These are phyloP conservation scores for Diaporthe velutina DNA, from an alignment of 2,329 filamentous ascomycete species.

Conservation along the genomic window DNA sequence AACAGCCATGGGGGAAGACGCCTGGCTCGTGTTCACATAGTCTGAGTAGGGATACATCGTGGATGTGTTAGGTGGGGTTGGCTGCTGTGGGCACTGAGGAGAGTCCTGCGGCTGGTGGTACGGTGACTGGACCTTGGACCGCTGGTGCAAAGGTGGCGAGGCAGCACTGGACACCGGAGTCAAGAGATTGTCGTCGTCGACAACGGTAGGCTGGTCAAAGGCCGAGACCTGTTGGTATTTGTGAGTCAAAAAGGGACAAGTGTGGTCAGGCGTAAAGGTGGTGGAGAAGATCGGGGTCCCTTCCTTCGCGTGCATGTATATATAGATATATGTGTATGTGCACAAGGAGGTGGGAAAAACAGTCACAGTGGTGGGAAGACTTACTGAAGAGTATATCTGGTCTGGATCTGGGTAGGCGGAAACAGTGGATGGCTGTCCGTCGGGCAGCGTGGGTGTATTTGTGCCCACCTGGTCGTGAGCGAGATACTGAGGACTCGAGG, in stretches of 20 bases:
- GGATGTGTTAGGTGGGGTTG: constrained; percentile 61
- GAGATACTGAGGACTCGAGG: constrained; percentile 44
- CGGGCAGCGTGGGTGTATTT: constrained; percentile 29
- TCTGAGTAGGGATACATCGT: constrained; percentile 60
- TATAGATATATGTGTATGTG: constrained; percentile 12
- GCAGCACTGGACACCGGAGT: constrained; percentile 65
- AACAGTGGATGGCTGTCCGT: constrained; percentile 32
- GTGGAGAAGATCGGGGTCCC: constrained; percentile 28
- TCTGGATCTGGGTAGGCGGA: constrained; percentile 40
- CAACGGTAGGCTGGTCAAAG: constrained; percentile 52
- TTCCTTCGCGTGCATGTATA: constrained; percentile 9
- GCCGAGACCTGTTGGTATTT: constrained; percentile 49
- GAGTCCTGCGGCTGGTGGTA: constrained; percentile 54
- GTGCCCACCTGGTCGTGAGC: constrained; percentile 43
- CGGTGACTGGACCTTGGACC: constrained; percentile 40
- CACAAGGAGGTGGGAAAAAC: background rate
- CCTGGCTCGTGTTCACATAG: constrained; percentile 57
- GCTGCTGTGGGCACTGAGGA: constrained; percentile 56
- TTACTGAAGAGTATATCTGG: constrained; percentile 41
- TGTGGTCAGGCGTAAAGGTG: constrained; percentile 13
- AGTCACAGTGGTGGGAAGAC: constrained; percentile 19
- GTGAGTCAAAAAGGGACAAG: constrained; percentile 21
- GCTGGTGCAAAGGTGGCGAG: constrained; percentile 62
- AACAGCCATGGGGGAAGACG: constrained; percentile 60
- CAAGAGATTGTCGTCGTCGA: constrained; percentile 52